phyloP scores from a whole-genome alignment of 441 rosid species.

The Aquilaria agallochum region DNA sequence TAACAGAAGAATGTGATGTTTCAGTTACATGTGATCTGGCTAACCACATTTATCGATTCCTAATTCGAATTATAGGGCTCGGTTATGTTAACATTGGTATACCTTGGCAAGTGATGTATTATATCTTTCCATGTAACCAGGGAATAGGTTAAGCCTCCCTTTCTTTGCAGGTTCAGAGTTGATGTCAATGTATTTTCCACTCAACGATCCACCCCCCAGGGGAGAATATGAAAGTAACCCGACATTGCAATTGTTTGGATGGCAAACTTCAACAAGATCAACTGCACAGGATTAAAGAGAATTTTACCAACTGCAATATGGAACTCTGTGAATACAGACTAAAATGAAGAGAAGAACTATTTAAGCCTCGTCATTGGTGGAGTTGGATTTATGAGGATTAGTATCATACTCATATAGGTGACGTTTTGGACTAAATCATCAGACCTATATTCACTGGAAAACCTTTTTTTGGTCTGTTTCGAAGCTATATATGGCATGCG shows the following conservation, averaged over 20 bases:
- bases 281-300: conserved; percentile 33
- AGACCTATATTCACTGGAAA: too few species aligned
- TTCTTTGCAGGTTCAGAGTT: conserved; percentile 61
- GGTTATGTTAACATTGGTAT: conserved; percentile 8
- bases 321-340: too few species aligned
- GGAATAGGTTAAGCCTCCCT: conserved; percentile 80
- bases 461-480: too few species aligned
- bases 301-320: too few species aligned
- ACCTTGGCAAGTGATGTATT: conserved; percentile 67
- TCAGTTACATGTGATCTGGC: background rate
- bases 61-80: too few species aligned
- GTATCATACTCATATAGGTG: too few species aligned
- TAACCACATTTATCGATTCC: background rate
- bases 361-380: too few species aligned
- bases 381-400: too few species aligned
- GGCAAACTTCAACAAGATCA: conserved; percentile 91
- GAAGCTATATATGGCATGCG: too few species aligned
- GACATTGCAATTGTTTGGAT: conserved; percentile 77
- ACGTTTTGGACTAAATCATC: too few species aligned
- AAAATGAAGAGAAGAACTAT: too few species aligned
- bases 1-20: background rate
- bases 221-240: conserved; percentile 92
- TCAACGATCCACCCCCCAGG: conserved; percentile 67
- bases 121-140: conserved; percentile 90
- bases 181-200: conserved; percentile 66